Evolutionary conservation across 2,329 filamentous ascomycete genomes (phyloP).

Genomic region (Parascedosporium putredinis): DNA sequence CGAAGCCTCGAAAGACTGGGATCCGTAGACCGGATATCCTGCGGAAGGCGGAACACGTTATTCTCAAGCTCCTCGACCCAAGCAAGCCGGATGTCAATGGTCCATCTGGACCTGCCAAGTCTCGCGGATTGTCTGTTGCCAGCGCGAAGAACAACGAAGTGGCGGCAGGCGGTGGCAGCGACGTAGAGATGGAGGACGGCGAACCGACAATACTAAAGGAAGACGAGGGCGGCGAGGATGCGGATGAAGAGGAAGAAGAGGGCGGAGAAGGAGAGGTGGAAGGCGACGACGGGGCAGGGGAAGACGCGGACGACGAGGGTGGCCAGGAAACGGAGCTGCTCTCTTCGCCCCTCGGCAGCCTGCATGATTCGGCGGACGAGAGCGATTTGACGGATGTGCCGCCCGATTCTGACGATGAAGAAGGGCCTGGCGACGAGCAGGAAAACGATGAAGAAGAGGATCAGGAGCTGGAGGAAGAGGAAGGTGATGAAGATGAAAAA

Average conservation of each 20-base stretch:
- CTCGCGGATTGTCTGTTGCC: constrained; percentile 38
- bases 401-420: constrained; percentile 46
- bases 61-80: constrained; percentile 38
- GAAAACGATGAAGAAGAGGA: constrained; percentile 10
- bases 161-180: constrained; percentile 28
- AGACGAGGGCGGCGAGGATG: constrained; percentile 20
- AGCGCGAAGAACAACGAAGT: constrained; percentile 35
- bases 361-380: constrained; percentile 57
- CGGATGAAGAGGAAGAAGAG: constrained; percentile 19
- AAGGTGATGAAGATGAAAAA: constrained; percentile 16
- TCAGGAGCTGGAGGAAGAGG: constrained; percentile 15
- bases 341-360: constrained; percentile 46
- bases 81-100: constrained; percentile 22
- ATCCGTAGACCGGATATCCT: constrained; percentile 48
- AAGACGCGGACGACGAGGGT: constrained; percentile 10
- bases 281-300: constrained; percentile 20
- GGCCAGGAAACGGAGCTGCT: constrained; percentile 7
- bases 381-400: constrained; percentile 59
- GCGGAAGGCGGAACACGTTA: constrained; percentile 50
- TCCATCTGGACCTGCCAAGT: constrained; percentile 27
- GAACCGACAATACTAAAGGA: constrained; percentile 17
- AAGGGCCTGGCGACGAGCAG: constrained; percentile 27
- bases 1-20: constrained; percentile 29
- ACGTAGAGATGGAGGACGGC: constrained; percentile 28
- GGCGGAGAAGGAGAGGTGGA: constrained; percentile 19